phyloP scores from a whole-genome alignment of 2,329 filamentous ascomycete genomes.

The Albophoma yamanashiensis region DNA sequence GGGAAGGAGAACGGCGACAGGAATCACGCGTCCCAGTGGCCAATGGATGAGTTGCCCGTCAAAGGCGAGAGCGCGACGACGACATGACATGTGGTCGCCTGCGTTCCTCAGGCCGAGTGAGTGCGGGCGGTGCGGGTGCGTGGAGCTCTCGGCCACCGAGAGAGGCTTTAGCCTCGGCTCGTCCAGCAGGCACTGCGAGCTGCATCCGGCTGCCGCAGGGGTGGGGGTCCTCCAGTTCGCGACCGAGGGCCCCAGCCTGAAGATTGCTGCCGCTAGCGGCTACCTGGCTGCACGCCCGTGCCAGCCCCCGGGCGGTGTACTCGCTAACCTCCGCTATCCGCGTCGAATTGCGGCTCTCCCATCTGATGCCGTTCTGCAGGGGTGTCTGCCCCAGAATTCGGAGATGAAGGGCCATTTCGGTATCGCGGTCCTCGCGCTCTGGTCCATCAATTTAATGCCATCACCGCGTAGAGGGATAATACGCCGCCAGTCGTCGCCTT shows the following conservation, averaged over 20 bases:
- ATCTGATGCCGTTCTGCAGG: neutral
- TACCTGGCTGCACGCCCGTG: neutral
- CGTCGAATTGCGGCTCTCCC: neutral
- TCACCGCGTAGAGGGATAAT: neutral
- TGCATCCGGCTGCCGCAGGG: neutral
- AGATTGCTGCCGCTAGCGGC: neutral
- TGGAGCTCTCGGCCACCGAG: neutral
- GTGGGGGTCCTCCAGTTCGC: neutral
- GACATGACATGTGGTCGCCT: conserved; percentile 9
- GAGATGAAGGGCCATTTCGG: neutral
- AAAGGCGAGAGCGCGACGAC: conserved; percentile 2
- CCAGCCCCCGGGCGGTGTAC: neutral
- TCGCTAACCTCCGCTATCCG: neutral
- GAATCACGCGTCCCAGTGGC: neutral
- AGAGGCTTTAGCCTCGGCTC: neutral
- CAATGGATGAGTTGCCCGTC: conserved; percentile 1
- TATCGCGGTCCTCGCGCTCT: neutral
- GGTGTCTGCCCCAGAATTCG: neutral
- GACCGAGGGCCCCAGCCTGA: neutral
- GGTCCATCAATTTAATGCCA: neutral
- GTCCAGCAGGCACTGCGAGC: neutral
- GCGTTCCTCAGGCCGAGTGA: conserved; percentile 2
- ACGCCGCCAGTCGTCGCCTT: neutral
- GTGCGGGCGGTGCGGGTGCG: neutral
- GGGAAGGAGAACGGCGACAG: neutral